Conservation (phyloP, 768 basidiomycete species). For the Dioszegia aurantiaca region DNA sequence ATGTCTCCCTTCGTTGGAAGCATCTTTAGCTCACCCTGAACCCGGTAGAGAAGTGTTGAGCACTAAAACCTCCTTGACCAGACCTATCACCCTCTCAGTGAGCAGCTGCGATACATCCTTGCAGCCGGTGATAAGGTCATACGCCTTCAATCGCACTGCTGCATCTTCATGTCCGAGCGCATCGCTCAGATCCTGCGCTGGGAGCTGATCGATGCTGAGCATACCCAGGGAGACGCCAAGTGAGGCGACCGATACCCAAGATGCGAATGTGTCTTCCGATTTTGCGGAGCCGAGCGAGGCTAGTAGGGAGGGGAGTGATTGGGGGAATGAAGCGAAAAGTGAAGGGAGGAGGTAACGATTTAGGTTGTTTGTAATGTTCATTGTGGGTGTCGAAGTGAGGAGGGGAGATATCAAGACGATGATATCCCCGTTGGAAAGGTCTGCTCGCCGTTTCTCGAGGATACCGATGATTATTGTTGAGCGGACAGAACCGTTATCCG, state of each 20-base stretch:
- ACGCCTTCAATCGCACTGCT: slow-evolving; percentile 33
- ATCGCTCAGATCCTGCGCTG: slow-evolving; percentile 18
- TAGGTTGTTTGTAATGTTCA: slow-evolving; percentile 22
- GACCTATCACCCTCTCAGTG: slow-evolving; percentile 3
- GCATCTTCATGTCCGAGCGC: slow-evolving; percentile 32
- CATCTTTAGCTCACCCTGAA: slow-evolving; percentile 31
- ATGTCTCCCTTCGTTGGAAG: not conserved
- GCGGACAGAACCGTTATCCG: slow-evolving; percentile 14
- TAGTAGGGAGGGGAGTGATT: slow-evolving; percentile 12
- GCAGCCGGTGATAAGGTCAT: slow-evolving; percentile 24
- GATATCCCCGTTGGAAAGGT: slow-evolving; percentile 3
- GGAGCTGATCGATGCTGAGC: slow-evolving; percentile 23
- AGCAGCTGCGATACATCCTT: slow-evolving; percentile 24
- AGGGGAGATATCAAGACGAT: slow-evolving; percentile 25
- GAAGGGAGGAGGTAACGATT: slow-evolving; percentile 41
- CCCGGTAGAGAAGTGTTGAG: slow-evolving; percentile 26
- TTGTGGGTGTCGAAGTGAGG: slow-evolving; percentile 14
- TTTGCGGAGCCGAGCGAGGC: not conserved
- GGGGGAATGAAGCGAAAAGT: slow-evolving; percentile 25
- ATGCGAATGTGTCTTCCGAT: slow-evolving; percentile 17
- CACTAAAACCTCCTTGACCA: slow-evolving; percentile 27
- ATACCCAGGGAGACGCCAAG: slow-evolving; percentile 24
- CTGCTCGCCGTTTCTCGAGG: not conserved
- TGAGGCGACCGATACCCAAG: slow-evolving; percentile 41
- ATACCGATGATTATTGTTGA: slow-evolving; percentile 25